Evolutionary conservation across 1,284 basidiomycete genomes (phyloP).

Genomic region (Heterobasidion occidentale): DNA sequence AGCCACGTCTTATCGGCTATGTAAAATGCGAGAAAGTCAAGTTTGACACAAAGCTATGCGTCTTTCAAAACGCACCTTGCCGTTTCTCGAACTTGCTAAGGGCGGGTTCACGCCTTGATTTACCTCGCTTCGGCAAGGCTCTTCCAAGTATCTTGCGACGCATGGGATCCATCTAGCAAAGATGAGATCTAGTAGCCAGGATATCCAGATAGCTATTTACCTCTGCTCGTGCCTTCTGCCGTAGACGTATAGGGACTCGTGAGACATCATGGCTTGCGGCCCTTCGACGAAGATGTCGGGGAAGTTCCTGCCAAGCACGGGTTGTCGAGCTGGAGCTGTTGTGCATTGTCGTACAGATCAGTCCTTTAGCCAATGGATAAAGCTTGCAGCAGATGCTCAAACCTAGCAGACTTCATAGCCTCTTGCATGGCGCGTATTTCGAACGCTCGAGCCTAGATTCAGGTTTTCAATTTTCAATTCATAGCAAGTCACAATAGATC

Average conservation of each 20-base stretch:
- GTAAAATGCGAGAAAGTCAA: constrained; percentile 5
- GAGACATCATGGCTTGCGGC: constrained; percentile 91
- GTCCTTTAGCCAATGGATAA: neutral
- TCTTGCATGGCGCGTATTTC: constrained; percentile 86
- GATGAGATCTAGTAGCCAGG: neutral
- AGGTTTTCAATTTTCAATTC: constrained; percentile 1
- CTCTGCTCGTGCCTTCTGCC: constrained; percentile 76
- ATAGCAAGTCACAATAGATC: neutral
- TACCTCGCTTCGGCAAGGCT: constrained; percentile 51
- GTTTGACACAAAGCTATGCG: neutral
- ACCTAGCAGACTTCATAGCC: constrained; percentile 78
- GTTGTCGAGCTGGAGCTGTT: constrained; percentile 49
- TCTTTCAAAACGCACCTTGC: constrained; percentile 43
- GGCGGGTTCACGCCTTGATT: constrained; percentile 38
- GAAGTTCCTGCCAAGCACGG: constrained; percentile 86
- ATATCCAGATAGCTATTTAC: constrained; percentile 29
- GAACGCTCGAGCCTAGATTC: constrained; percentile 64
- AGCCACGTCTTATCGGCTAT: constrained; percentile 82
- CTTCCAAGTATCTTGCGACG: constrained; percentile 48
- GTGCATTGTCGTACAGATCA: neutral
- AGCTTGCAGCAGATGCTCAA: constrained; percentile 9
- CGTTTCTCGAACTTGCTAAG: constrained; percentile 54
- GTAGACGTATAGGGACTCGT: constrained; percentile 75
- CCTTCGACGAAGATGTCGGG: constrained; percentile 79
- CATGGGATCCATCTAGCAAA: constrained; percentile 66